Evolutionary conservation across 495 filamentous ascomycete species (phyloP), one percentile per base, ranked within the genome.

Genomic region (Lophiotrema nucula): DNA sequence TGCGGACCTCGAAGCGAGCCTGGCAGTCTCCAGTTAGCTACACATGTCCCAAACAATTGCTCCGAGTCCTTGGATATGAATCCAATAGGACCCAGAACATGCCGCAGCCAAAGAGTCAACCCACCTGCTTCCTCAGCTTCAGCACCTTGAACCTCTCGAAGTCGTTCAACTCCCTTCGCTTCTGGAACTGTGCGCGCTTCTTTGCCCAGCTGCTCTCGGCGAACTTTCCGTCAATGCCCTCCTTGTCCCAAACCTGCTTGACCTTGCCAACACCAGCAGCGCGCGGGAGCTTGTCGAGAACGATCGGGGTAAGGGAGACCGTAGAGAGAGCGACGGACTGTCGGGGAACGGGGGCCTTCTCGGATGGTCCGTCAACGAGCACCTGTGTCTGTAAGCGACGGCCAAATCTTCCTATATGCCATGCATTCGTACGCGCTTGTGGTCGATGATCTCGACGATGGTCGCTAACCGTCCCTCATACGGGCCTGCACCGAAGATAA

Each of bases 131-230:
- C 84, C 87, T 90, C 78, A 97, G 80, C 74, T 90, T 82, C 83
- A 97, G 81, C 66, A 97, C 92, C 86, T 97, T 97, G 89, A 97
- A 99, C 71, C 93, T 86, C 83, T 99, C 95, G 74, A 99, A 97
- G 81, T 99, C 95, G 79, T 83, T 92, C 60, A 99, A 81, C 67
- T 85, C 84, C 77, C 83, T 86, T 79, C 95, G 86, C 81, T 89
- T 90, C 79, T 89, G 83, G 66, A 80, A 79, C 75, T 85, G 81
- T 63, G 83, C 82, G 72, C 87, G 83, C 80, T 86, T 88, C 90
- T 97, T 90, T 65, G 92, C 90, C 83, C 86, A 95, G 73, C 80
- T 79, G 79, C 81, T 89, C 77, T 88, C 83, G 67, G 83, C 81
- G 90, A 90, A 99, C 80, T 95, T 91, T 73, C 79, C 74, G 69